These are phyloP conservation scores for Sideroxylon spinosum DNA, from an alignment of 179 eudicot species.

Conservation along the genomic window DNA sequence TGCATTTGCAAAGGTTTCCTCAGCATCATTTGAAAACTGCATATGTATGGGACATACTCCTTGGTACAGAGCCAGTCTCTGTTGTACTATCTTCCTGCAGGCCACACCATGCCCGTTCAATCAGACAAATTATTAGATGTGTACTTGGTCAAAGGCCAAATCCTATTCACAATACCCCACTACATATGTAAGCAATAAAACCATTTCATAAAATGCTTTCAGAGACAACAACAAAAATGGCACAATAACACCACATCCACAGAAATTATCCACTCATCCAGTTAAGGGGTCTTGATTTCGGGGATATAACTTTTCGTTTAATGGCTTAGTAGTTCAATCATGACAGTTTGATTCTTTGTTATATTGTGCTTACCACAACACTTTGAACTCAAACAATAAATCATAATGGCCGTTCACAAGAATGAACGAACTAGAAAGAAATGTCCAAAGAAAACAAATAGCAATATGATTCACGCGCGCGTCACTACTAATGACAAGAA, in stretches of 20 bases:
- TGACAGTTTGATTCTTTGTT: neutral
- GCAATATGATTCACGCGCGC: neutral
- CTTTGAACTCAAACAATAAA: neutral
- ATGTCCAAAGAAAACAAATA: neutral
- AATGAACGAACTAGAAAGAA: too few species aligned
- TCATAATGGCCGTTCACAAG: neutral
- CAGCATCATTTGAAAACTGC: constrained; percentile 76
- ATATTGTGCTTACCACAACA: neutral
- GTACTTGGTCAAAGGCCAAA: neutral
- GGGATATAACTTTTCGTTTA: neutral
- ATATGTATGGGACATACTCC: constrained; percentile 84
- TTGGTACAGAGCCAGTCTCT: constrained; percentile 83
- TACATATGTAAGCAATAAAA: neutral
- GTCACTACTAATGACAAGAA: too few species aligned
- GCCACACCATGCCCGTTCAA: constrained; percentile 1
- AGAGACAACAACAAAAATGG: neutral
- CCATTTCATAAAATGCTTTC: neutral
- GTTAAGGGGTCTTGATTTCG: neutral
- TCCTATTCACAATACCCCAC: neutral
- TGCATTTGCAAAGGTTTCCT: constrained; percentile 69
- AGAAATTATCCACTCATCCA: neutral
- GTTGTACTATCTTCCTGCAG: constrained; percentile 79
- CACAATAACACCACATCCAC: neutral
- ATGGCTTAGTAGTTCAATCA: neutral
- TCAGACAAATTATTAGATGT: neutral